Evolutionary conservation across 2,329 filamentous ascomycete species (phyloP).

Genomic region (Dryadomyces sulphureus): DNA sequence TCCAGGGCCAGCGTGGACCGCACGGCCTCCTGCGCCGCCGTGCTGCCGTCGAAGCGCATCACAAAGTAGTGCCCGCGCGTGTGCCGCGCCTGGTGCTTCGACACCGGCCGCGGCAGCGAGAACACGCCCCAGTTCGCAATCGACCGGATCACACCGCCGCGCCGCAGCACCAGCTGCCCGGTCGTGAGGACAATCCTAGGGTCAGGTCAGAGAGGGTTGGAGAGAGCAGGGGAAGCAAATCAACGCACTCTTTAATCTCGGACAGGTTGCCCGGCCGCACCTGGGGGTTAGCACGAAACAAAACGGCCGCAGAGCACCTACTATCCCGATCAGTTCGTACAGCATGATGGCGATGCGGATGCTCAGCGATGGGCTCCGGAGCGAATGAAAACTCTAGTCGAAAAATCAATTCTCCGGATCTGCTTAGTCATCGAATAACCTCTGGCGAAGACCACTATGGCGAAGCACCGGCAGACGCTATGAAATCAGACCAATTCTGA

Average conservation of each 20-base stretch:
- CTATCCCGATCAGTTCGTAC: slow-evolving; percentile 95
- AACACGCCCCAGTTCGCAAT: slow-evolving; percentile 93
- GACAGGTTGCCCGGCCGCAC: slow-evolving; percentile 79
- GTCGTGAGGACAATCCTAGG: slow-evolving; percentile 84
- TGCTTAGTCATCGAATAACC: too few relatives aligned
- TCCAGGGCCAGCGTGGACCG: slow-evolving; percentile 67
- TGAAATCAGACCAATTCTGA: too few relatives aligned
- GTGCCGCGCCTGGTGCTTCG: slow-evolving; percentile 72
- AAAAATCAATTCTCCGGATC: not conserved
- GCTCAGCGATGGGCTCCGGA: not conserved
- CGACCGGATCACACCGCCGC: slow-evolving; percentile 80
- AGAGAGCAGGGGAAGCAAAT: too few relatives aligned
- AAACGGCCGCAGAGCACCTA: too few relatives aligned
- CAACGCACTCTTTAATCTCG: slow-evolving; percentile 80
- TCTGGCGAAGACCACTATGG: too few relatives aligned
- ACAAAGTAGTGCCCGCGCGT: slow-evolving; percentile 89
- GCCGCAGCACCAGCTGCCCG: slow-evolving; percentile 66
- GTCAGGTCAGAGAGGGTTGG: too few relatives aligned
- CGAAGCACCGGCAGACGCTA: too few relatives aligned
- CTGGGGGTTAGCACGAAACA: too few relatives aligned
- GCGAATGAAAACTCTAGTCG: not conserved
- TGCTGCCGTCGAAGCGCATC: slow-evolving; percentile 81
- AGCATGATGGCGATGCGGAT: slow-evolving; percentile 47
- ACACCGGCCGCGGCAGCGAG: slow-evolving; percentile 64
- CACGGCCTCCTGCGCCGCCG: slow-evolving; percentile 58